phyloP scores from a whole-genome alignment of 345 rosid species.

The Bretschneidera sinensis region DNA sequence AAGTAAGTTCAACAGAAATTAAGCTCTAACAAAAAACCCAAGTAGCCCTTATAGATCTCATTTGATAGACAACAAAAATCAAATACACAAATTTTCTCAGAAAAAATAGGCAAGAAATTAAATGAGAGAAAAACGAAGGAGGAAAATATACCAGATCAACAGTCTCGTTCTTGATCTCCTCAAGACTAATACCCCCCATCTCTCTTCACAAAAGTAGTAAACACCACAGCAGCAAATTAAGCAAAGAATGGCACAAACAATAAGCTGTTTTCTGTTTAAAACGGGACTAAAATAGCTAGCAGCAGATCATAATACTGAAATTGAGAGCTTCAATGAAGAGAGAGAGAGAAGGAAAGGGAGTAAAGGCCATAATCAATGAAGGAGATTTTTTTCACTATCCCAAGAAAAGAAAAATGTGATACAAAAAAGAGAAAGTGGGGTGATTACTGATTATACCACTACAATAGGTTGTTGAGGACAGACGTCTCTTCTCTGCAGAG shows the following conservation, averaged over 20 bases:
- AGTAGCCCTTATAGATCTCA: not conserved
- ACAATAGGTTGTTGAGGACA: not conserved
- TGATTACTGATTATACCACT: too few relatives aligned
- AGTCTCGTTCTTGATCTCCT: conserved; percentile 69
- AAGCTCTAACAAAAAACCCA: not conserved
- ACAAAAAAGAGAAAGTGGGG: not conserved
- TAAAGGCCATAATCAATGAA: conserved; percentile 13
- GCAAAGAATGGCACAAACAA: not conserved
- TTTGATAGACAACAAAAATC: too few relatives aligned
- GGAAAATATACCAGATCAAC: conserved; percentile 61
- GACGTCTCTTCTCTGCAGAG: not conserved
- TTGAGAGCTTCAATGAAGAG: not conserved
- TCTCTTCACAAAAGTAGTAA: not conserved
- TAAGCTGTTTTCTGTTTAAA: too few relatives aligned
- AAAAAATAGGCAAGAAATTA: not conserved
- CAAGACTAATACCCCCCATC: conserved; percentile 37
- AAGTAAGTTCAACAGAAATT: not conserved
- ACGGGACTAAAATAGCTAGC: not conserved
- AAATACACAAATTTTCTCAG: not conserved
- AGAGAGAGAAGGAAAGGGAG: conserved; percentile 2
- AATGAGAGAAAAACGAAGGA: not conserved
- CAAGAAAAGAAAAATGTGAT: conserved; percentile 6
- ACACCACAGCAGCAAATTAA: not conserved
- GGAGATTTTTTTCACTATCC: conserved; percentile 18
- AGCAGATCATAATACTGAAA: not conserved